phyloP scores from a whole-genome alignment of 176 grass and related monocot species.

The Tuctoria greenei region DNA sequence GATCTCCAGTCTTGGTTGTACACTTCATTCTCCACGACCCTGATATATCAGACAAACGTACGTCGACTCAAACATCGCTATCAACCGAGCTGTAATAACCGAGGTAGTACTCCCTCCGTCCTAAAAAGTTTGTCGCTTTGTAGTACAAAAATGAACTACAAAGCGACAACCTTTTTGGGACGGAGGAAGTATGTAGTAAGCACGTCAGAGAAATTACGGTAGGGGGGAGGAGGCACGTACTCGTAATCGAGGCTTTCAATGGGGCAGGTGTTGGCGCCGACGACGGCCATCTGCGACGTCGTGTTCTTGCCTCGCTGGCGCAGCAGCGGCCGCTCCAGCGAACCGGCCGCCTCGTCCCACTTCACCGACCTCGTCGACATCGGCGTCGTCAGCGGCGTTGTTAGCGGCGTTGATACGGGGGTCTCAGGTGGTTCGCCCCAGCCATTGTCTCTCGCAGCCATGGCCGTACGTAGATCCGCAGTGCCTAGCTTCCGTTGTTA shows the following conservation, averaged over 20 bases:
- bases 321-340: conserved; percentile 45
- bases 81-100: not conserved
- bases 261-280: conserved; percentile 64
- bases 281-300: conserved; percentile 72
- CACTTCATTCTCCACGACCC: conserved; percentile 72
- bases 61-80: not conserved
- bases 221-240: conserved; percentile 8
- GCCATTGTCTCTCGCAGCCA: not conserved
- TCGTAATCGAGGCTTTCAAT: conserved; percentile 87
- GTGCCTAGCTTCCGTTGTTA: not conserved
- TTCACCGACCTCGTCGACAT: conserved; percentile 31
- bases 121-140: too few species aligned
- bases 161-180: too few species aligned
- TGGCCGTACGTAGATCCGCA: not conserved
- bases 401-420: conserved; percentile 13
- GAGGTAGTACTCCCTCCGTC: too few species aligned
- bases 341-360: conserved; percentile 41
- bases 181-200: too few species aligned
- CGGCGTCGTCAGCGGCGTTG: conserved; percentile 32
- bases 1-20: conserved; percentile 77
- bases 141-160: too few species aligned
- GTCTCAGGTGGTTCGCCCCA: not conserved
- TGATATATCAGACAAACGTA: conserved; percentile 20
- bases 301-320: conserved; percentile 47
- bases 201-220: not conserved